A percentile compares a stretch with the other conserved stretches of the same genome.
Evolutionary conservation across 805 yeast species (phyloP).

Genomic region (Yamadazyma phyllophila): DNA sequence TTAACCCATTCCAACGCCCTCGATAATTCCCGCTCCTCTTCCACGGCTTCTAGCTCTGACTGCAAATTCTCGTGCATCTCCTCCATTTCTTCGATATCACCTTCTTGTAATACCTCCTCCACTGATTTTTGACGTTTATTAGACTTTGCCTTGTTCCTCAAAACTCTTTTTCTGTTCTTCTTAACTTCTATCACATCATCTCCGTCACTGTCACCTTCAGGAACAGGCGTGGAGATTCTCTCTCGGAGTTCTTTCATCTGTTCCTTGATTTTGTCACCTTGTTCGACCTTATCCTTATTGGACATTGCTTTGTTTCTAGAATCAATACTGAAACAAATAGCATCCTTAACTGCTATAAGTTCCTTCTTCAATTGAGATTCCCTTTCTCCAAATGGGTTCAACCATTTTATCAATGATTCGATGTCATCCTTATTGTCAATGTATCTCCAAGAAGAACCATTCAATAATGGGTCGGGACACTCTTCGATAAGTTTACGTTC

Average conservation of each 20-base stretch:
- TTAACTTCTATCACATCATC: slow-evolving; percentile 29
- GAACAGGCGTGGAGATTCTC: slow-evolving; percentile 14
- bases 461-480: slow-evolving; percentile 51
- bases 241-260: slow-evolving; percentile 35
- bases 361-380: slow-evolving; percentile 69
- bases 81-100: slow-evolving; percentile 25
- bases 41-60: slow-evolving; percentile 28
- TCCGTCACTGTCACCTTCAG: slow-evolving; percentile 20
- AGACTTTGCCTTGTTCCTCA: slow-evolving; percentile 31
- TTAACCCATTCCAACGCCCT: slow-evolving; percentile 64
- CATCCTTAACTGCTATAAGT: slow-evolving; percentile 49
- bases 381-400: slow-evolving; percentile 71
- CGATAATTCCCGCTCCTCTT: slow-evolving; percentile 39
- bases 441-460: slow-evolving; percentile 64
- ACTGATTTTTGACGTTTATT: slow-evolving; percentile 35
- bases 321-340: slow-evolving; percentile 51
- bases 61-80: slow-evolving; percentile 25
- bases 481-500: slow-evolving; percentile 72
- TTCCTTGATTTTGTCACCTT: slow-evolving; percentile 41
- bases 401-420: slow-evolving; percentile 56
- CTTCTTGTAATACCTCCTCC: slow-evolving; percentile 28
- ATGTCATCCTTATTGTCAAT: slow-evolving; percentile 63
- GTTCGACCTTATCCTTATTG: slow-evolving; percentile 16
- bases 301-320: slow-evolving; percentile 53
- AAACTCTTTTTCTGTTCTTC: slow-evolving; percentile 23